Percentiles rank a stretch among this genome's conserved stretches.
Evolutionary conservation across 2,329 filamentous ascomycete genomes (phyloP).

Genomic region (Beauveria scarabaeidicola): DNA sequence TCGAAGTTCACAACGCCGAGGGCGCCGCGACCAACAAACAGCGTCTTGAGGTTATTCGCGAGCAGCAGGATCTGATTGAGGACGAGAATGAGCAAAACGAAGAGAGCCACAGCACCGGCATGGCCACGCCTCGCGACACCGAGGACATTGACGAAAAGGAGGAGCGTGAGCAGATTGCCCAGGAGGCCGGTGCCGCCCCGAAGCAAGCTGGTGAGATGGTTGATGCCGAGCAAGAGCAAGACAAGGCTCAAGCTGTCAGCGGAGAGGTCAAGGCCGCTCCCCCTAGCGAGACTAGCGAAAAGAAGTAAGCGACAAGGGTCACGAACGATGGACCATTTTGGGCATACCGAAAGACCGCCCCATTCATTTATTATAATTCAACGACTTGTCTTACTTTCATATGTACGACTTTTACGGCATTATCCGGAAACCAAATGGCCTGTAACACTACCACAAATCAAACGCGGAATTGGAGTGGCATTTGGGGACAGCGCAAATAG

Average conservation of each 20-base stretch:
- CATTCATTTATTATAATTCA: constrained; percentile 12
- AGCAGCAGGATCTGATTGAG: constrained; percentile 95
- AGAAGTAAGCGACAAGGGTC: constrained; percentile 5
- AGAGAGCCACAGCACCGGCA: constrained; percentile 65
- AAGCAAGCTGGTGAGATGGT: constrained; percentile 45
- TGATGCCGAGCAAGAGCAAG: constrained; percentile 35
- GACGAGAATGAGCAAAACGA: constrained; percentile 93
- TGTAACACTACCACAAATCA: constrained; percentile 11
- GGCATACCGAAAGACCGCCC: background rate
- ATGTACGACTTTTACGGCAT: constrained; percentile 13
- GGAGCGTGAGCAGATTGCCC: constrained; percentile 50
- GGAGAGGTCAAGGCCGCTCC: background rate
- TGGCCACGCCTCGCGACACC: constrained; percentile 70
- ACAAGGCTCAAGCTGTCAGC: background rate
- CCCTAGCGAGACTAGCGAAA: constrained; percentile 7
- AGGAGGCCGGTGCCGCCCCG: constrained; percentile 37
- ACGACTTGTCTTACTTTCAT: constrained; percentile 13
- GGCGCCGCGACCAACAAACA: constrained; percentile 98
- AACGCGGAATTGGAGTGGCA: constrained; percentile 9
- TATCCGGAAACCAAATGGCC: constrained; percentile 4
- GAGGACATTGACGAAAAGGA: constrained; percentile 96
- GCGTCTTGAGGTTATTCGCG: constrained; percentile 92
- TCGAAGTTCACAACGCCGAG: constrained; percentile 94
- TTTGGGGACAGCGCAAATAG: constrained; percentile 12
- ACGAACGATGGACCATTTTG: background rate